phyloP scores from a whole-genome alignment of 139 green algal species.

The Asterochloris sp. region DNA sequence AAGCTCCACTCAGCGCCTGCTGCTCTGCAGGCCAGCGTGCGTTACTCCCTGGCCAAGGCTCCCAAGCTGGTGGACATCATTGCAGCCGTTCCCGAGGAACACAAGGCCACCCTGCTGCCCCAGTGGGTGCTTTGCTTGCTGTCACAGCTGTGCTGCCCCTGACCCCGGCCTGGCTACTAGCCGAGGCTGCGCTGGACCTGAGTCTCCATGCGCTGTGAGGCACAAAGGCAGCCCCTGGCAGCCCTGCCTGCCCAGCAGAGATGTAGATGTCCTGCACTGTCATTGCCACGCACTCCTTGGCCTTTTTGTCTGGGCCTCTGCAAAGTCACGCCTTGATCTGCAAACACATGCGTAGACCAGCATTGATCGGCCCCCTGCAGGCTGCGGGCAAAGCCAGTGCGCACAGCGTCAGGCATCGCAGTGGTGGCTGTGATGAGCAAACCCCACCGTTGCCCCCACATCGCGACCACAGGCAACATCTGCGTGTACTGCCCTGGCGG shows the following conservation, averaged over 20 bases:
- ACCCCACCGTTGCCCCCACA: constrained; percentile 97
- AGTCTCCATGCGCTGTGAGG: no score
- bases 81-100: constrained; percentile 91
- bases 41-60: constrained; percentile 47
- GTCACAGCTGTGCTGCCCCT: background rate
- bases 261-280: no score
- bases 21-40: constrained; percentile 38
- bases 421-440: constrained; percentile 99
- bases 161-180: no score
- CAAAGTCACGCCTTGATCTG: background rate
- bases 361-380: constrained; percentile 13
- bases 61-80: constrained; percentile 99
- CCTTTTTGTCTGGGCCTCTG: background rate
- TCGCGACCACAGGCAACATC: constrained; percentile 99
- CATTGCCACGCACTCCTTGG: no score
- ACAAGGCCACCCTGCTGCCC: constrained; percentile 77
- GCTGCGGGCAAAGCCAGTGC: constrained; percentile 78
- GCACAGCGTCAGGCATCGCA: constrained; percentile 94
- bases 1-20: no score
- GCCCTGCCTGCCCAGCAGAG: no score
- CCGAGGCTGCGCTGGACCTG: no score
- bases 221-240: no score
- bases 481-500: constrained; percentile 98
- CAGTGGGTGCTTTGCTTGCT: constrained; percentile 32
- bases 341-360: no score